These are phyloP conservation scores for Pythium phragmitis DNA, from an alignment of 352 stramenopile species.

Conservation along the genomic window DNA sequence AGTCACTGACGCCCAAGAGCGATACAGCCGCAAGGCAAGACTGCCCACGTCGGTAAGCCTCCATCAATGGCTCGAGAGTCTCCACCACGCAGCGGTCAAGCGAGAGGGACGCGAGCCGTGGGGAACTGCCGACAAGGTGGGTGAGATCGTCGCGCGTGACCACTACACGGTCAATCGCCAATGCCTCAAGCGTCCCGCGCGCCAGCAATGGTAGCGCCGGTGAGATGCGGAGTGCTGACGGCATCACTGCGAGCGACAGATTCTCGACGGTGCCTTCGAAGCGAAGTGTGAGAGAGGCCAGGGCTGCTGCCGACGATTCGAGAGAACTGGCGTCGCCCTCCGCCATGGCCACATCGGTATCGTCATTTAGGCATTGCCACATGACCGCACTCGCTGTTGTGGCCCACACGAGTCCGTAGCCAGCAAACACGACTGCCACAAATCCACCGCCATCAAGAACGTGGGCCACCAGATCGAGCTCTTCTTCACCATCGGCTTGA, in stretches of 20 bases:
- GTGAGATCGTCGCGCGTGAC: not conserved
- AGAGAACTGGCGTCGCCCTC: too few species aligned
- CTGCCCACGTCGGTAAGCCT: not conserved
- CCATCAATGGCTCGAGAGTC: not conserved
- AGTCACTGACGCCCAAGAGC: not conserved
- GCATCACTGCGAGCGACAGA: not conserved
- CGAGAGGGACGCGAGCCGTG: not conserved
- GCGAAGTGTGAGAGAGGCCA: not conserved
- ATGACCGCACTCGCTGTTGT: not conserved
- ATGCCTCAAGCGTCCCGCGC: not conserved
- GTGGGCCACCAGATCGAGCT: not conserved
- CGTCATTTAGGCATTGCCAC: not conserved
- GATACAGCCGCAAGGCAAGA: not conserved
- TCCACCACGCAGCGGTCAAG: not conserved
- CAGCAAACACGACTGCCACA: conserved; percentile 7
- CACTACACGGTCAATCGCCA: not conserved
- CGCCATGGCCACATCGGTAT: not conserved
- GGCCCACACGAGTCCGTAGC: not conserved
- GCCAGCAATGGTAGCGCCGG: not conserved
- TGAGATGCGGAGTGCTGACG: too few species aligned
- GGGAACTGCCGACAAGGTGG: not conserved
- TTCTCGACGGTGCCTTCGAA: not conserved
- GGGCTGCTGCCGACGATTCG: too few species aligned
- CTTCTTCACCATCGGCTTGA: not conserved
- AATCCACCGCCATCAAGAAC: not conserved